These are phyloP conservation scores for Manihot esculenta DNA, from an alignment of 441 rosid species.

Conservation along the genomic window DNA sequence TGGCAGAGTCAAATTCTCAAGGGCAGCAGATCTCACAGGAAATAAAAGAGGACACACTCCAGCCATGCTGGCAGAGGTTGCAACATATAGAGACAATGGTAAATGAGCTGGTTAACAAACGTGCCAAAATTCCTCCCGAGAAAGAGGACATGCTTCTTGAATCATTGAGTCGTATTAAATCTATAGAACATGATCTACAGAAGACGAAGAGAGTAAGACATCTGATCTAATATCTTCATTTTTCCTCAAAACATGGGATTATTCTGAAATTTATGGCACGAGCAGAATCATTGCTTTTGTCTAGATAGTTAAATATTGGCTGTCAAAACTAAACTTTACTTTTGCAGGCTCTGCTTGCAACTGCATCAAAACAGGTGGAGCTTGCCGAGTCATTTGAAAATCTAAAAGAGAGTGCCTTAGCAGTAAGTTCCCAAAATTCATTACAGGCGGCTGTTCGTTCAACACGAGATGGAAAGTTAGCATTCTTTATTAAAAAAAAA, in stretches of 20 bases:
- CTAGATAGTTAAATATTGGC: background rate
- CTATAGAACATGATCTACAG: constrained; percentile 84
- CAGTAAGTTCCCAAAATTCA: constrained; percentile 48
- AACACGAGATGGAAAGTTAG: background rate
- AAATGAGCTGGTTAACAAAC: constrained; percentile 63
- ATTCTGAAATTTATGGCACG: background rate
- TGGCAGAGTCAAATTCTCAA: constrained; percentile 39
- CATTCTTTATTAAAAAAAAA: background rate
- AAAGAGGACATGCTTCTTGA: constrained; percentile 87
- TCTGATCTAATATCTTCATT: background rate
- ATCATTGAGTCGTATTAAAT: constrained; percentile 74
- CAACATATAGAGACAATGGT: constrained; percentile 72
- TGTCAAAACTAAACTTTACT: constrained; percentile 15
- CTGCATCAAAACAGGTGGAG: constrained; percentile 90
- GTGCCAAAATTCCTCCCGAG: constrained; percentile 75
- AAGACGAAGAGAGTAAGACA: constrained; percentile 68
- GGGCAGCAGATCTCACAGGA: constrained; percentile 36
- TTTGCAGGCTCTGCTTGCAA: constrained; percentile 77
- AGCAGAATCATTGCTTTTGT: constrained; percentile 1
- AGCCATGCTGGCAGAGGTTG: constrained; percentile 91
- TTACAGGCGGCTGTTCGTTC: background rate
- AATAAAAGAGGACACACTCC: constrained; percentile 46
- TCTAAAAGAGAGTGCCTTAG: constrained; percentile 48
- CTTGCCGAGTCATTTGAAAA: constrained; percentile 82
- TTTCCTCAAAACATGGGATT: constrained; percentile 11